Conservation (phyloP, 257 asterid species). For the Apocynum venetum region DNA sequence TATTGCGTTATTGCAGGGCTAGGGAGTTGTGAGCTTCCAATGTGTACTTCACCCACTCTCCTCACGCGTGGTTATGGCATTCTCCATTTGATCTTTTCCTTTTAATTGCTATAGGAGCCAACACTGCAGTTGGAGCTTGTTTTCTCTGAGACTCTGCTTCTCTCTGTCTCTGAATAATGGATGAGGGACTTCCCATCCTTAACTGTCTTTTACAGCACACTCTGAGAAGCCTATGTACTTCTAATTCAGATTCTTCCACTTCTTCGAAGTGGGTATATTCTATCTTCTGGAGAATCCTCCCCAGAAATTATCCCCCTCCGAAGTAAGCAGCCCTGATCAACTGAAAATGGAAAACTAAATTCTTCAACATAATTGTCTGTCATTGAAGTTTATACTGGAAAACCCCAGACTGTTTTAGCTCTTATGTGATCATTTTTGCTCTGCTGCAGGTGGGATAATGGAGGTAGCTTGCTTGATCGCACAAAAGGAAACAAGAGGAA, state of each 20-base stretch:
- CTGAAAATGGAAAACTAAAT: not conserved
- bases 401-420: not conserved
- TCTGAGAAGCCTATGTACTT: conserved; percentile 64
- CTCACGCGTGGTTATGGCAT: conserved; percentile 18
- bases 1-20: too few relatives aligned
- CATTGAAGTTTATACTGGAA: not conserved
- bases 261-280: conserved; percentile 74
- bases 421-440: not conserved
- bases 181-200: conserved; percentile 65
- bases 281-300: conserved; percentile 80
- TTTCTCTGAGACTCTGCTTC: conserved; percentile 18
- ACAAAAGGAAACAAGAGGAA: conserved; percentile 73
- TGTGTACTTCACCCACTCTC: conserved; percentile 19
- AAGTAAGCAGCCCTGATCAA: conserved; percentile 41
- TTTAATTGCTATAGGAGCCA: conserved; percentile 30
- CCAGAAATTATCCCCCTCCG: conserved; percentile 85
- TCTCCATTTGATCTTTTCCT: conserved; percentile 25
- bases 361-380: not conserved
- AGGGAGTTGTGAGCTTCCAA: not conserved
- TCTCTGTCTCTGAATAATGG: conserved; percentile 46
- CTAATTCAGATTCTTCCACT: conserved; percentile 33
- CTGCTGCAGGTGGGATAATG: conserved; percentile 71
- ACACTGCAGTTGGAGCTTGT: conserved; percentile 17
- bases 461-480: conserved; percentile 56
- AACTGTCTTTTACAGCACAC: conserved; percentile 78